Base-by-base conservation (phyloP, 2,329 filamentous ascomycete genomes). In the Rutstroemia sydowiana region DNA sequence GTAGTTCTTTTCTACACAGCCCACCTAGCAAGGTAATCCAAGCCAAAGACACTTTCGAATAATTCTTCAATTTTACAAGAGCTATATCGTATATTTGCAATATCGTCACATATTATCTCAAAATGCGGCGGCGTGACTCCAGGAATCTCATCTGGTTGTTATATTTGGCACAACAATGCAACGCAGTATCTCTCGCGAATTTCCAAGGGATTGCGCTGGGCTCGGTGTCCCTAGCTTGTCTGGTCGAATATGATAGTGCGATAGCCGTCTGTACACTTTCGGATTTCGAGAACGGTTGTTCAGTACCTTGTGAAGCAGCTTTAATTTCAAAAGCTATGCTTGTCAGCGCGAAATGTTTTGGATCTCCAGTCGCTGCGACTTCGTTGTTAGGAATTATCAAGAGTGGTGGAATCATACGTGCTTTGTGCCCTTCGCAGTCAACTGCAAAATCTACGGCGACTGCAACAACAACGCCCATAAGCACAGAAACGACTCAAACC, bases 321-420 rank as follows among this genome's bases (percentile, higher is more conserved):
- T 45, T 66, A n/a, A 36, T 48, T 10, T 28, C 42, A 7, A 48
- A 59, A 26, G 59, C 59, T 31, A 30, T 30, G 14, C 44, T 43
- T 39, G 63, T 66, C 11, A 50, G 18, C 11, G 44, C 36, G 7
- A 54, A 56, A 21, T 66, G 65, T 46, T 41, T 36, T 23, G 53
- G 41, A 13, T 55, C 59, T 3, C 26, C 16, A 18, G 61, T 61
- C 7, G 60, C 34, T 43, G 37, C 60, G 13, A 61, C 52, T 36
- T 59, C 61, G 13, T 51, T 66, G 23, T 44, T 66, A n/a, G 65
- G 63, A n/a, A 63, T 65, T 14, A 55, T 65, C 2, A 51, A 58
- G 53, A 56, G 41, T 46, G 64, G 65, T 45, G 60, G 58, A n/a
- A 62, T 66, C 26, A 48, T 65, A 20, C 40, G 30, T 41, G 61